Percentiles rank a stretch among this genome's conserved stretches.
phyloP scores from a whole-genome alignment of 148 eudicot species.

The Amaranthus cruentus region DNA sequence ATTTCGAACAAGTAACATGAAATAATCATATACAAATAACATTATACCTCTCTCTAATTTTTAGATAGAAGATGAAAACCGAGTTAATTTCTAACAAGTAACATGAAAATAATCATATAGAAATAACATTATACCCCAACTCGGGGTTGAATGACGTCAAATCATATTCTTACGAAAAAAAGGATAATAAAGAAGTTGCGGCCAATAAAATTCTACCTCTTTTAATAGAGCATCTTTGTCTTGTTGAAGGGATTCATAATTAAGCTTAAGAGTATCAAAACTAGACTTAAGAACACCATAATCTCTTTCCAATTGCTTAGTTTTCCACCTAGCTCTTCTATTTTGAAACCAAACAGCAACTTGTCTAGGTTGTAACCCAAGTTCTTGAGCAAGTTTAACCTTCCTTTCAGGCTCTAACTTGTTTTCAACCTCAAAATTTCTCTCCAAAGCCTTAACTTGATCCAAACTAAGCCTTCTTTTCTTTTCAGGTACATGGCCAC shows the following conservation, averaged over 20 bases:
- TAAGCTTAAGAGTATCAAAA: constrained; percentile 66
- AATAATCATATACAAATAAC: background rate
- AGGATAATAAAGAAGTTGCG: too few relatives aligned
- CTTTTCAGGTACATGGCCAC: constrained; percentile 57
- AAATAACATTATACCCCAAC: too few relatives aligned
- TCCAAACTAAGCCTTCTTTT: constrained; percentile 66
- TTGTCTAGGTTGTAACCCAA: constrained; percentile 91
- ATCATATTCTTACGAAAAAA: too few relatives aligned
- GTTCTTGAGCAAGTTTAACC: constrained; percentile 78
- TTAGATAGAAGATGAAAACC: too few relatives aligned
- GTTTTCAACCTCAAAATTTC: constrained; percentile 85
- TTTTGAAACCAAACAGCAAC: constrained; percentile 99
- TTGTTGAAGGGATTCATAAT: constrained; percentile 49
- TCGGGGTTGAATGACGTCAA: too few relatives aligned
- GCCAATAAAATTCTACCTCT: constrained; percentile 38
- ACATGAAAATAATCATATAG: too few relatives aligned
- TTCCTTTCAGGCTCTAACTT: constrained; percentile 93
- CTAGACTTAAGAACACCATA: constrained; percentile 66
- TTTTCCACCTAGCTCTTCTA: constrained; percentile 90
- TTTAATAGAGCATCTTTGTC: constrained; percentile 63
- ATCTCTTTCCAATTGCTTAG: constrained; percentile 85
- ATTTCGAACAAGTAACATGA: background rate
- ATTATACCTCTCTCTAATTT: too few relatives aligned
- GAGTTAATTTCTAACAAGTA: too few relatives aligned
- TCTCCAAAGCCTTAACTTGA: constrained; percentile 89